Base-by-base conservation (phyloP, 345 rosid genomes). In the Lepidium africanum region DNA sequence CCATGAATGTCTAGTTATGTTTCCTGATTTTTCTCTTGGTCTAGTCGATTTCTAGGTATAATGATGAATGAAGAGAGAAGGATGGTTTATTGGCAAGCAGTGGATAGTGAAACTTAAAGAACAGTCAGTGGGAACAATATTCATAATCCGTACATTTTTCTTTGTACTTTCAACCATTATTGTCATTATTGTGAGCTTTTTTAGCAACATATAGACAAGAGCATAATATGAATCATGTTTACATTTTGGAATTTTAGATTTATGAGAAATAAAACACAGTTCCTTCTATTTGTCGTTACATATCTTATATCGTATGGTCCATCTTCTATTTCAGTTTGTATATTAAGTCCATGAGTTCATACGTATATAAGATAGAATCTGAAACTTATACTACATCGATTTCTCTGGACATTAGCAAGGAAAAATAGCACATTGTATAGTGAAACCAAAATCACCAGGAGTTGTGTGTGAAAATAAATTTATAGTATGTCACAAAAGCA, bases 381-480 rank as follows among this genome's bases (percentile, higher is more conserved):
- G 27, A 63, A 54, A 61, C 9, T 30, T 23, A 12, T 27, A 3
- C 19, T 27, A 3, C 19, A 40, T 49, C 43, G 41, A 46, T 27
- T 40, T 17, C 17, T 6, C 15, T 15, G 86, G 52, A 87, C 76
- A 16, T 47, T 39, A 39, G 36, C 36, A 58, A 8, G 5, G n/a
- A 15, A 38, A 58, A 19, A 37, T 6, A 12, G 32, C 35, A 39
- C 17, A 58, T 14, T 35, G 9, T 14, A 25, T 52, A 14, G 12
- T 32, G 21, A 52, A 32, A 56, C n/a, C 10, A 56, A 36, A 56
- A 56, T 6, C 9, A 17, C 9, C 32, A 27, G 32, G 32, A 27
- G 27, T 25, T 25, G 32, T 4, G 32, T 27, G 32, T n/a, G 5
- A 27, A 4, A 27, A 4, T 27, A 27, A 27, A 1, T 27, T 27